Conservation (phyloP, 2,329 filamentous ascomycete genomes). For the Phialophora verrucosa region DNA sequence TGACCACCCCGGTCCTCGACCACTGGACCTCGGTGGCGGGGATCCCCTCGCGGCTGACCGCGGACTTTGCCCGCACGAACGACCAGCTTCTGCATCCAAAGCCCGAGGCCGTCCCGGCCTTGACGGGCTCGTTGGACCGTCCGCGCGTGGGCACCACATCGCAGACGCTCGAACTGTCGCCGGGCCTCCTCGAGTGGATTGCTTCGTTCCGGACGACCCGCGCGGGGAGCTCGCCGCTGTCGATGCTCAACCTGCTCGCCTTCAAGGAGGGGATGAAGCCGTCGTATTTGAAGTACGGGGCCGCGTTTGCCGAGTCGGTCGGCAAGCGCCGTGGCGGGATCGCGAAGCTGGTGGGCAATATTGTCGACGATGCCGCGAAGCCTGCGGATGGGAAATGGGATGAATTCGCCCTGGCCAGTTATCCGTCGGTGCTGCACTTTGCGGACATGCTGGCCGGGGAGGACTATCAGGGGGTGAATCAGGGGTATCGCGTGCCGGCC, state of each 20-base stretch:
- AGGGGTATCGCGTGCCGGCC: constrained; percentile 56
- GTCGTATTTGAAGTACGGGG: constrained; percentile 63
- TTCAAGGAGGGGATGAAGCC: constrained; percentile 59
- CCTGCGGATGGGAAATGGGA: constrained; percentile 58
- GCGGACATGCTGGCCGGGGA: constrained; percentile 64
- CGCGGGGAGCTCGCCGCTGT: constrained; percentile 54
- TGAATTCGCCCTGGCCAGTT: constrained; percentile 69
- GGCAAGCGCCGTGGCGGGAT: constrained; percentile 61
- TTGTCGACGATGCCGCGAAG: constrained; percentile 41
- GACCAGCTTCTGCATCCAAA: constrained; percentile 28
- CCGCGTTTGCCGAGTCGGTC: constrained; percentile 50
- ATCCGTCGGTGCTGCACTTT: constrained; percentile 67
- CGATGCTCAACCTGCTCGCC: constrained; percentile 68
- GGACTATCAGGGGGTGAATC: constrained; percentile 66
- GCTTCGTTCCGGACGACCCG: constrained; percentile 41
- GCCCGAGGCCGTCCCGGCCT: constrained; percentile 39
- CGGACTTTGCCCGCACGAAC: constrained; percentile 36
- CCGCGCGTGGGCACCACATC: constrained; percentile 43
- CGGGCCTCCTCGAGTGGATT: constrained; percentile 60
- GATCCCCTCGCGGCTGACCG: constrained; percentile 47
- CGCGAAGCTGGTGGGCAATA: constrained; percentile 67
- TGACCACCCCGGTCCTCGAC: constrained; percentile 18
- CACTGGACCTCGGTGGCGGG: constrained; percentile 46
- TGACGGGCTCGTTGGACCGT: constrained; percentile 46
- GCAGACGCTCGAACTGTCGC: constrained; percentile 62